Conservation (phyloP, 192 early-diverging fungal species). For the Coemansia erecta region DNA sequence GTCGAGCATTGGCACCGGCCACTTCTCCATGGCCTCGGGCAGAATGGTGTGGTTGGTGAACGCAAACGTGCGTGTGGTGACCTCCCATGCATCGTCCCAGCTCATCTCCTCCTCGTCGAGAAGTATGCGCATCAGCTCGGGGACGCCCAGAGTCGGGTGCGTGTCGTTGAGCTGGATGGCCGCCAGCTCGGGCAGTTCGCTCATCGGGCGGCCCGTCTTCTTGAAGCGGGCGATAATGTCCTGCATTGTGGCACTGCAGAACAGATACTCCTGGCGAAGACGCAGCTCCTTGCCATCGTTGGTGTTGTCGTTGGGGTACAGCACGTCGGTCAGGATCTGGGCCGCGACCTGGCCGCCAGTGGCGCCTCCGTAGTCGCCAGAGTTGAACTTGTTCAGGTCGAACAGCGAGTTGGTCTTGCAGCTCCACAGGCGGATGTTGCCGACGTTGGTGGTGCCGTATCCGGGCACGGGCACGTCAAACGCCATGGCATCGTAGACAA, state of each 20-base stretch:
- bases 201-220: constrained; percentile 77
- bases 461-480: constrained; percentile 98
- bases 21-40: constrained; percentile 97
- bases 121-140: constrained; percentile 89
- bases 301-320: constrained; percentile 99
- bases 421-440: constrained; percentile 97
- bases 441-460: constrained; percentile 88
- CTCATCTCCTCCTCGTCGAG: constrained; percentile 85
- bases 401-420: constrained; percentile 88
- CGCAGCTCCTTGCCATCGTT: constrained; percentile 94
- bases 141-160: constrained; percentile 92
- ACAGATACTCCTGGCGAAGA: constrained; percentile 98
- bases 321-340: constrained; percentile 90
- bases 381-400: constrained; percentile 83
- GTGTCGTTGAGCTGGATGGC: constrained; percentile 98
- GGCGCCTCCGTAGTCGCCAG: constrained; percentile 89
- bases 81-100: constrained; percentile 97
- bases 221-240: constrained; percentile 94
- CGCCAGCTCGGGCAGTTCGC: constrained; percentile 88
- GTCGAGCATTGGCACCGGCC: constrained; percentile 92
- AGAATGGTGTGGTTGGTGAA: constrained; percentile 99
- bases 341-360: constrained; percentile 90
- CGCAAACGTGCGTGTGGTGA: constrained; percentile 85
- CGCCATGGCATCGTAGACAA: constrained; percentile 86
- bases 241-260: constrained; percentile 85